Base-by-base conservation (phyloP, 305 asterid genomes). In the Fraxinus ornus region DNA sequence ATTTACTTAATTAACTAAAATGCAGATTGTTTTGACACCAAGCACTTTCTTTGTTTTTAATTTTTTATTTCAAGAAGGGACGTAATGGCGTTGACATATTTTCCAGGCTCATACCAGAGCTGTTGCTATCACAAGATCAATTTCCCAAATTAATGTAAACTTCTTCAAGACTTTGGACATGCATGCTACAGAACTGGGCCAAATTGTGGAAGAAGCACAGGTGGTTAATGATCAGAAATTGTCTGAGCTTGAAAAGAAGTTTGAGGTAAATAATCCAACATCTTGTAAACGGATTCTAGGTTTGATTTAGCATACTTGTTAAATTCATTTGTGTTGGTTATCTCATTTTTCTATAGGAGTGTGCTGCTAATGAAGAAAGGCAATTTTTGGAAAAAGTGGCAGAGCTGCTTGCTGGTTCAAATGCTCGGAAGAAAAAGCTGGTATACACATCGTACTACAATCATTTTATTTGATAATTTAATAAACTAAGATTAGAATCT, bases 361-460 rank as follows among this genome's bases (percentile, higher is more conserved):
- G 95, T 79, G 91, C 98, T 84, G 88, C 89, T 82, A 88, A 78
- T 78, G 98, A 94, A 90, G 97, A 93, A 84, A 93, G 79, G 83
- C 92, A 91, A 85, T 83, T 94, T 70, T 81, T 93, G 77, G 90
- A 90, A 83, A 89, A 93, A 88, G 92, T 93, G 79, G 91, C 97
- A 15, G 91, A 93, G 81, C 88, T 94, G 77, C 89, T 94, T 80
- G 91, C 97, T 28, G 85, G 91, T 83, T 94, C 96, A 80, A 90
- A 89, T 79, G 90, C 91, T 70, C 86, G 97, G 91, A 93, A 94
- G 91, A 90, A 90, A 83, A 90, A 87, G 77, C 83, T 93, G 95
- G 98, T 86, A 91, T 70, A 87, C 68, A 41, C 32, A 79, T 71
- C 19, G 10, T 30, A 72, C 70, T 68, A 26, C 44, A 71, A 12